phyloP scores from a whole-genome alignment of 768 basidiomycete species.

The Tephrocybe sp. region DNA sequence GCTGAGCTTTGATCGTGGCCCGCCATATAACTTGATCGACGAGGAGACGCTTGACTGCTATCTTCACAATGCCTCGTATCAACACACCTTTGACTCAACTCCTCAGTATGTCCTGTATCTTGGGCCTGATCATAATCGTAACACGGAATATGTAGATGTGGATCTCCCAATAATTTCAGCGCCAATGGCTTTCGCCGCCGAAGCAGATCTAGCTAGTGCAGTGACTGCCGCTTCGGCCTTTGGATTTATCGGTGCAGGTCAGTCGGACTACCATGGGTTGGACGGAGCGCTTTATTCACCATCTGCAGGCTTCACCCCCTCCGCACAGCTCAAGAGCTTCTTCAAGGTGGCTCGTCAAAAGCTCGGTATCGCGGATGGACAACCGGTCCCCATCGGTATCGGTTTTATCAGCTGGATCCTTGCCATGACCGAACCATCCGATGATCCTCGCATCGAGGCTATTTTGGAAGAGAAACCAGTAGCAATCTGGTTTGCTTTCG shows the following conservation, averaged over 20 bases:
- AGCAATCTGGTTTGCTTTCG: slow-evolving; percentile 65
- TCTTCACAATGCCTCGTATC: slow-evolving; percentile 7
- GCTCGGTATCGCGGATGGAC: slow-evolving; percentile 26
- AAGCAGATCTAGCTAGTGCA: slow-evolving; percentile 32
- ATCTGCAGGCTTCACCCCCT: slow-evolving; percentile 33
- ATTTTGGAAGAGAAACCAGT: slow-evolving; percentile 45
- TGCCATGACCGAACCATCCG: slow-evolving; percentile 34
- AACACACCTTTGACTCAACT: slow-evolving; percentile 8
- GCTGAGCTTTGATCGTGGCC: not conserved
- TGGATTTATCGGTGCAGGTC: slow-evolving; percentile 53
- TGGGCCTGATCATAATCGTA: not conserved
- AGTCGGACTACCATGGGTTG: slow-evolving; percentile 17
- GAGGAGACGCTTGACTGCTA: too few species aligned
- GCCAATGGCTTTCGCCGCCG: slow-evolving; percentile 50
- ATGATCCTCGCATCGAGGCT: slow-evolving; percentile 34
- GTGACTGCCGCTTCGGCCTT: slow-evolving; percentile 54
- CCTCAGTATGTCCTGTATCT: slow-evolving; percentile 5
- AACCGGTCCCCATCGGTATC: slow-evolving; percentile 49
- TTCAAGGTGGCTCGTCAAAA: slow-evolving; percentile 33
- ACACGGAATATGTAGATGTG: slow-evolving; percentile 31
- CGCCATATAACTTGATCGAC: not conserved
- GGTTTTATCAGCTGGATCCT: slow-evolving; percentile 58
- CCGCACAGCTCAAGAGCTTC: slow-evolving; percentile 33
- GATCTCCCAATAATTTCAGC: slow-evolving; percentile 51
- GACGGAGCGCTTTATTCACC: not conserved